phyloP scores from a whole-genome alignment of 1,139 yeast genomes.

The Trichomonascaceae sp. region DNA sequence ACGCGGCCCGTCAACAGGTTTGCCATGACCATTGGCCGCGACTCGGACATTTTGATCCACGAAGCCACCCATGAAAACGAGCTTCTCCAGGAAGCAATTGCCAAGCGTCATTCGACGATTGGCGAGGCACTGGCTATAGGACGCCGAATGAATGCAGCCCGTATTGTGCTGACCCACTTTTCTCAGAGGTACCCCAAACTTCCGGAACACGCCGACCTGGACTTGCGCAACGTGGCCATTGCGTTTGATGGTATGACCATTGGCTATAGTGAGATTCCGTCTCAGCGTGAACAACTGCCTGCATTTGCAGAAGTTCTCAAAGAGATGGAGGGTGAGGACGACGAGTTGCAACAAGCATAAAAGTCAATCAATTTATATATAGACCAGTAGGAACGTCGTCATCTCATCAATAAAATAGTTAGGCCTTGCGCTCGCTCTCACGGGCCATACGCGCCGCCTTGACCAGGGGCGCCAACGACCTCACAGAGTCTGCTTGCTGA shows the following conservation, averaged over 20 bases:
- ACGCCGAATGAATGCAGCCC: constrained; percentile 55
- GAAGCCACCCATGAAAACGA: constrained; percentile 87
- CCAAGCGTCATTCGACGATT: constrained; percentile 81
- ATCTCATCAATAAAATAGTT: background rate
- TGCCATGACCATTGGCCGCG: constrained; percentile 42
- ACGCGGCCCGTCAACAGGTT: constrained; percentile 70
- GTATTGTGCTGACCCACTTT: constrained; percentile 75
- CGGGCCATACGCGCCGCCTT: constrained; percentile 78
- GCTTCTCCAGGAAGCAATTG: constrained; percentile 64
- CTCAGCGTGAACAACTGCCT: constrained; percentile 19
- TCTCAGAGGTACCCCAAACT: constrained; percentile 77
- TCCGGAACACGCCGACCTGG: constrained; percentile 26
- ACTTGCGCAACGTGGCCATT: constrained; percentile 12
- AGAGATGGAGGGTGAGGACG: constrained; percentile 9
- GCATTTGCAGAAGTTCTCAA: constrained; percentile 19
- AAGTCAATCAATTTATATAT: background rate
- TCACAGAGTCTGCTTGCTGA: constrained; percentile 54
- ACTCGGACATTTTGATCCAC: constrained; percentile 73
- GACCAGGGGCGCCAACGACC: constrained; percentile 77
- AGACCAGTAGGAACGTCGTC: background rate
- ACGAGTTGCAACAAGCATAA: background rate
- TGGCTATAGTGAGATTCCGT: constrained; percentile 29
- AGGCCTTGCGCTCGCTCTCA: constrained; percentile 10
- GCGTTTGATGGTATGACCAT: constrained; percentile 51
- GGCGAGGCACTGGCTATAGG: constrained; percentile 73